phyloP scores from a whole-genome alignment of 176 grass and related monocot species.

The Alopecurus myosuroides region DNA sequence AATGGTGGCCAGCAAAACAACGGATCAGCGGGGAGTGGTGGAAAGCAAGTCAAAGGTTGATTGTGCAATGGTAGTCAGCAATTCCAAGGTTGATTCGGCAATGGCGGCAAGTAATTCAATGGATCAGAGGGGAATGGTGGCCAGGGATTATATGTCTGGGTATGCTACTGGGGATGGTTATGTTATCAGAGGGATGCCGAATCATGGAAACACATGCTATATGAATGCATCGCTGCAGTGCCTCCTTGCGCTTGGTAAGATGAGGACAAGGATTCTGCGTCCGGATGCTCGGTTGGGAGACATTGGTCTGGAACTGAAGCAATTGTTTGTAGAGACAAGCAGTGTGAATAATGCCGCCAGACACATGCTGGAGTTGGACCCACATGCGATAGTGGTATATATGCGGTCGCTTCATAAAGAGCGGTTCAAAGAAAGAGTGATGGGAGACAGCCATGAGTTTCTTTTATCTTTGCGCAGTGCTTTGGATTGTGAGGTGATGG shows the following conservation, averaged over 20 bases:
- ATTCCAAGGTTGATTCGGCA: not conserved
- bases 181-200: conserved; percentile 60
- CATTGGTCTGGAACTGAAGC: conserved; percentile 39
- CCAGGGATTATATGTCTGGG: not conserved
- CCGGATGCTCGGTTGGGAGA: conserved; percentile 25
- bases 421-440: conserved; percentile 8
- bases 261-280: conserved; percentile 38
- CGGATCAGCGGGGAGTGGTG: not conserved
- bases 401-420: conserved; percentile 14
- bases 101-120: not conserved
- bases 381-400: conserved; percentile 31
- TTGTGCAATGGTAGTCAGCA: not conserved
- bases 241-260: conserved; percentile 56
- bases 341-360: conserved; percentile 6
- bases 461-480: conserved; percentile 35
- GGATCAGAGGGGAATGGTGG: not conserved
- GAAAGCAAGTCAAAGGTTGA: not conserved
- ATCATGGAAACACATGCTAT: conserved; percentile 71
- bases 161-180: conserved; percentile 15
- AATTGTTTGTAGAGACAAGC: conserved; percentile 49
- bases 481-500: conserved; percentile 40
- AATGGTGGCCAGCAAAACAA: not conserved
- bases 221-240: conserved; percentile 78
- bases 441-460: conserved; percentile 75
- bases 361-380: conserved; percentile 26